Conservation (phyloP, 2,329 filamentous ascomycete genomes). For the Ophioceras dolichostomum region DNA sequence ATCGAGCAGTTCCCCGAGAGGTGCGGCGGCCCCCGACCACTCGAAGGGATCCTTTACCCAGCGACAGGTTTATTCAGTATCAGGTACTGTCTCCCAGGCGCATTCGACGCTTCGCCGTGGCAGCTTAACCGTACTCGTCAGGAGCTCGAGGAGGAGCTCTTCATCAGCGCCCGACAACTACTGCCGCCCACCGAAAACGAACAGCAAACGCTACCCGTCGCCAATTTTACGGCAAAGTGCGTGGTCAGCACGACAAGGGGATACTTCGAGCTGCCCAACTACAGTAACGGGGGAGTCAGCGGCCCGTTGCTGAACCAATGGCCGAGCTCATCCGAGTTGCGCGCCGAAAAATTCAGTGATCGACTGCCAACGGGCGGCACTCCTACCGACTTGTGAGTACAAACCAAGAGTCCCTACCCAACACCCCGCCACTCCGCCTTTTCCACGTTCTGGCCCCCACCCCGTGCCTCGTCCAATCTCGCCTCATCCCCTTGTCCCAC, state of each 20-base stretch:
- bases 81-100: conserved; percentile 1
- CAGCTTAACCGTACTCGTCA: background rate
- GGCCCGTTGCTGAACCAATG: background rate
- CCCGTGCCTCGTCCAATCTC: no score
- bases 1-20: background rate
- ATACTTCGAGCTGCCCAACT: conserved; percentile 6
- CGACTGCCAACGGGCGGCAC: background rate
- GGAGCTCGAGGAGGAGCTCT: background rate
- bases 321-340: background rate
- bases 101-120: background rate
- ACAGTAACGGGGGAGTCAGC: background rate
- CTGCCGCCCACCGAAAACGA: no score
- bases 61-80: no score
- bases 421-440: no score
- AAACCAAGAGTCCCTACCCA: no score
- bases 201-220: no score
- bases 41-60: no score
- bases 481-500: no score
- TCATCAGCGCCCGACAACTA: background rate
- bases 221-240: conserved; percentile 1
- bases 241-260: conserved; percentile 2
- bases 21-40: background rate
- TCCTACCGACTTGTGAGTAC: background rate
- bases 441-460: no score
- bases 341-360: background rate